phyloP scores from a whole-genome alignment of 2,329 filamentous ascomycete species.

The Claviceps cyperi region DNA sequence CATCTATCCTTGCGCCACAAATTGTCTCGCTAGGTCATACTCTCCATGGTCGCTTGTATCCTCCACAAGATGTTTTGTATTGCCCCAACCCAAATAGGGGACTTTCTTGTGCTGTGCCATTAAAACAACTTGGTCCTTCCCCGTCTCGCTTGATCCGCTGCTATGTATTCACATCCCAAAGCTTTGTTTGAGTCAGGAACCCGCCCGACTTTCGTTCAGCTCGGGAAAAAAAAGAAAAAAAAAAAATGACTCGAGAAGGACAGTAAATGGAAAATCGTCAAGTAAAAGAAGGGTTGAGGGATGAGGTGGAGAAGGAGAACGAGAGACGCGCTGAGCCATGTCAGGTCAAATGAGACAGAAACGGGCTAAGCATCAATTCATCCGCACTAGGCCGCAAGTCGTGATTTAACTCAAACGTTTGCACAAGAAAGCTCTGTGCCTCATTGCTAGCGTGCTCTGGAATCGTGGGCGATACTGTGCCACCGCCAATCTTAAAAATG shows the following conservation, averaged over 20 bases:
- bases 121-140: not conserved
- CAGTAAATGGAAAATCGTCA: not conserved
- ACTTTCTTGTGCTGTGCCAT: not conserved
- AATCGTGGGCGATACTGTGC: slow-evolving; percentile 73
- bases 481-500: slow-evolving; percentile 94
- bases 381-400: slow-evolving; percentile 84
- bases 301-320: too few species aligned
- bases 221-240: not conserved
- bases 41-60: not conserved
- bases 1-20: not conserved
- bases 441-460: slow-evolving; percentile 77
- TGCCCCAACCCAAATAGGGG: too few species aligned
- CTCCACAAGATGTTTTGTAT: not conserved
- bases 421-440: slow-evolving; percentile 65
- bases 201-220: slow-evolving; percentile 6
- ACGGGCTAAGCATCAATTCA: slow-evolving; percentile 71
- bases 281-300: not conserved
- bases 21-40: not conserved
- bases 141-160: not conserved
- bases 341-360: slow-evolving; percentile 56
- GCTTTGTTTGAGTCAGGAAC: slow-evolving; percentile 3
- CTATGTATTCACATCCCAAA: not conserved
- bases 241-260: not conserved
- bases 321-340: too few species aligned
- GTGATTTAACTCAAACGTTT: slow-evolving; percentile 93